Base-by-base conservation (phyloP, 1,139 yeast genomes). In the Yamadazyma conglobata region DNA sequence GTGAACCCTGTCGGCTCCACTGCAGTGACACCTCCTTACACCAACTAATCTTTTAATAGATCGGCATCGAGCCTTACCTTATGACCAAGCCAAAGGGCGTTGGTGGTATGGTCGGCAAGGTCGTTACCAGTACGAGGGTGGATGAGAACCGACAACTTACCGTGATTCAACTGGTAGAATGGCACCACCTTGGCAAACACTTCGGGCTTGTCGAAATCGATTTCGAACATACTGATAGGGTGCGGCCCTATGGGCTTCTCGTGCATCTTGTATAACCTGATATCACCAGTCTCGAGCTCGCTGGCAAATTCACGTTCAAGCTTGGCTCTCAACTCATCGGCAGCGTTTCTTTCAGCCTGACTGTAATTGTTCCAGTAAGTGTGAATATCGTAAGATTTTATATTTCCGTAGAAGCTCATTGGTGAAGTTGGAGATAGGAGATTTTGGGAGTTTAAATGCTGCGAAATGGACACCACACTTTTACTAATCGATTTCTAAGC, bases 161-260 rank as follows among this genome's bases (percentile, higher is more conserved):
- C 78, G 43, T 76, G 80, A 46, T 73, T 59, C 35, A 69, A 37
- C 42, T 73, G 79, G 45, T 52, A 74, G 56, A 60, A 62, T 20
- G 67, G 56, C 3, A 64, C 54, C 6, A 56, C 27, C 12, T 34
- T 44, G 4, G 37, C 34, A 35, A 60, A 60, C 11, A 60, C 32
- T 24, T 54, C 62, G 0, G 65, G 62, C n/a, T 36, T 44, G 27
- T 46, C 46, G 37, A 60, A 59, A 47, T 65, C 71, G 28, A 65
- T 44, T 41, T 65, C 72, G 59, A 63, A 65, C 71, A 65, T 64
- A 36, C 48, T 50, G 15, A 62, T 50, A 0, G 80, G 77, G 42
- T 77, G 82, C 1, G 82, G 82, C 0, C 83, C 83, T 27, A 77
- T 53, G 14, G 78, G 71, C 30, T 54, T 52, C 28, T 71, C 73